A percentile compares a stretch with the other conserved stretches of the same genome.
Conservation (phyloP, 805 yeast species). For the Saccharomycopsis olivae region DNA sequence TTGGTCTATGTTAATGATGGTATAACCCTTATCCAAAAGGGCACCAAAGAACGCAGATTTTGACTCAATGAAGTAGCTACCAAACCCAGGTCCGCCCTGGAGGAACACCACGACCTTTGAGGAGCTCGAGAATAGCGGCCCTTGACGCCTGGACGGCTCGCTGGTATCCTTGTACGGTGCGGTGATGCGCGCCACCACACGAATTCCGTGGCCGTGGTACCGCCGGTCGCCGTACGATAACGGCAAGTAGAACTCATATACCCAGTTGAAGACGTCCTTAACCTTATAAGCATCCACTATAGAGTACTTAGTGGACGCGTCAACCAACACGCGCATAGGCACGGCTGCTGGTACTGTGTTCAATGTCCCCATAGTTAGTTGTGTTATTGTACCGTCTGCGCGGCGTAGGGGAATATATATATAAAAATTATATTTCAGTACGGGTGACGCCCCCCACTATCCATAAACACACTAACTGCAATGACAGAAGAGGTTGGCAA, state of each 20-base stretch:
- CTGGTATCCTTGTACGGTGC: slow-evolving; percentile 12
- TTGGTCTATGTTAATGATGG: slow-evolving; percentile 41
- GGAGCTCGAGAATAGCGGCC: slow-evolving; percentile 4
- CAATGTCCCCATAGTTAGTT: no score
- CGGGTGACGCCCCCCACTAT: no score
- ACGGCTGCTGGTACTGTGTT: no score
- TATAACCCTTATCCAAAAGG: slow-evolving; percentile 32
- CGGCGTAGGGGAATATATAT: no score
- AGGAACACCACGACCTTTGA: slow-evolving; percentile 31
- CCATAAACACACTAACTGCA: no score
- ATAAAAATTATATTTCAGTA: no score
- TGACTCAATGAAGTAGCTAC: slow-evolving; percentile 27
- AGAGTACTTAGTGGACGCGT: no score
- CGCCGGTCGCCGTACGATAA: slow-evolving; percentile 11
- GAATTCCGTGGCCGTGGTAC: no score
- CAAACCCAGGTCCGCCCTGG: slow-evolving; percentile 50
- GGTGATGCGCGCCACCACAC: slow-evolving; percentile 13
- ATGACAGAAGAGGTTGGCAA: no score
- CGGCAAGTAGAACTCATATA: slow-evolving; percentile 12
- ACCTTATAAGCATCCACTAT: slow-evolving; percentile 14
- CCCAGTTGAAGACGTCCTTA: slow-evolving; percentile 14
- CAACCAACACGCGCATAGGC: no score
- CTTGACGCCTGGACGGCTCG: slow-evolving; percentile 3
- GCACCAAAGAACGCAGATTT: slow-evolving; percentile 29
- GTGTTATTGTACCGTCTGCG: no score